phyloP scores from a whole-genome alignment of 257 asterid species.

The Ophiorrhiza pumila region DNA sequence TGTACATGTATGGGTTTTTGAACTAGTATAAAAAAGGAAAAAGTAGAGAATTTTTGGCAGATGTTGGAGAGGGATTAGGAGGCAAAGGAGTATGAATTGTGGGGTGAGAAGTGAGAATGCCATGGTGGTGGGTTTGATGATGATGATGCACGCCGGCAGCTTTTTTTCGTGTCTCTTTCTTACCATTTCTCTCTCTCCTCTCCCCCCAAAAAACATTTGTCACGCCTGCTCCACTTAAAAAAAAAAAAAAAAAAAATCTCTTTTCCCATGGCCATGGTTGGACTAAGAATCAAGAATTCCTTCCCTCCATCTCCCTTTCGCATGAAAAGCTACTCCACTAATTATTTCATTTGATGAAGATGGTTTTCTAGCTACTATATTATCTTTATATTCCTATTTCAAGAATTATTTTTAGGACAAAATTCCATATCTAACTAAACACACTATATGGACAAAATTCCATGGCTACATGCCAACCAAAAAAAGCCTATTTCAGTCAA shows the following conservation, averaged over 20 bases:
- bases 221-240: conserved; percentile 64
- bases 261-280: not conserved
- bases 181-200: conserved; percentile 9
- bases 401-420: conserved; percentile 34
- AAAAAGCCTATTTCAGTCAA: conserved; percentile 34
- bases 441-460: not conserved
- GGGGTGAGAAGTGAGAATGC: not conserved
- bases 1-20: conserved; percentile 13
- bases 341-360: conserved; percentile 31
- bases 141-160: conserved; percentile 80
- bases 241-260: not conserved
- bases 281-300: not conserved
- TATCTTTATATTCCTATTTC: conserved; percentile 16
- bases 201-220: conserved; percentile 28
- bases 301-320: conserved; percentile 3
- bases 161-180: conserved; percentile 42
- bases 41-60: conserved; percentile 31
- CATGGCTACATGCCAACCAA: too few species aligned
- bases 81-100: conserved; percentile 47
- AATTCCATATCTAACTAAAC: conserved; percentile 20
- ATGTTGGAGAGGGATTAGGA: conserved; percentile 58
- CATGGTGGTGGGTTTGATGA: conserved; percentile 45
- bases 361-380: conserved; percentile 13
- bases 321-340: conserved; percentile 48
- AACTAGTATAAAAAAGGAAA: conserved; percentile 19